A percentile compares a stretch with the other conserved stretches of the same genome.
Evolutionary conservation across 179 eudicot genomes (phyloP).

Genomic region (Spinacia oleracea): DNA sequence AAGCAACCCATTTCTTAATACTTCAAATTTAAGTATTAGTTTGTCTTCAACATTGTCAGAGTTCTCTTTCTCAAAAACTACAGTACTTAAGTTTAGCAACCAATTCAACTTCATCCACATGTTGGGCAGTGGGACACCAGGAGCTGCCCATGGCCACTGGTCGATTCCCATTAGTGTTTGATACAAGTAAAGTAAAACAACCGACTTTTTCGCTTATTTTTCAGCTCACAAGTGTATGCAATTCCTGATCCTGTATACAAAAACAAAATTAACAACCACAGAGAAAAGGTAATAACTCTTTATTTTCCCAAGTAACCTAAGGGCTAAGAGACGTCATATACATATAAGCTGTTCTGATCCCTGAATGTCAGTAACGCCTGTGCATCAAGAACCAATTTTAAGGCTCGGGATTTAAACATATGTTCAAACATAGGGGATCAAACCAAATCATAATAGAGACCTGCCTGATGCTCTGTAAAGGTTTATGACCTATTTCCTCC

Average conservation of each 20-base stretch:
- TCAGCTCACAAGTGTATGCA: too few species aligned
- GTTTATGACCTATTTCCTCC: neutral
- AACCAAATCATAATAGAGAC: neutral
- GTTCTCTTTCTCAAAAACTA: too few species aligned
- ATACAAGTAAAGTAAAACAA: too few species aligned
- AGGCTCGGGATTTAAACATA: neutral
- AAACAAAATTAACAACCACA: neutral
- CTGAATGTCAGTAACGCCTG: neutral
- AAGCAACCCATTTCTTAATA: too few species aligned
- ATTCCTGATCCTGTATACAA: too few species aligned
- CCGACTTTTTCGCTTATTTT: too few species aligned
- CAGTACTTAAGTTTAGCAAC: neutral
- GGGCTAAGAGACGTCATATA: neutral
- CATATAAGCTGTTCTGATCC: neutral
- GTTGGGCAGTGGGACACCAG: too few species aligned
- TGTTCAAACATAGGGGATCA: neutral
- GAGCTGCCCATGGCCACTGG: neutral
- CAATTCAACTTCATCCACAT: too few species aligned
- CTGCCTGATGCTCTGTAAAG: neutral
- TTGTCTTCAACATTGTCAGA: too few species aligned
- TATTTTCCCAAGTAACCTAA: neutral
- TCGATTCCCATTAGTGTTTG: too few species aligned
- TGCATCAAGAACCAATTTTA: neutral
- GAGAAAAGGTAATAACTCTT: neutral
- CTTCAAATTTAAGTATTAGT: neutral